A percentile compares a stretch with the other conserved stretches of the same genome.
These are phyloP conservation scores for Ceriops zippeliana DNA, from an alignment of 345 rosid genomes.

Conservation along the genomic window DNA sequence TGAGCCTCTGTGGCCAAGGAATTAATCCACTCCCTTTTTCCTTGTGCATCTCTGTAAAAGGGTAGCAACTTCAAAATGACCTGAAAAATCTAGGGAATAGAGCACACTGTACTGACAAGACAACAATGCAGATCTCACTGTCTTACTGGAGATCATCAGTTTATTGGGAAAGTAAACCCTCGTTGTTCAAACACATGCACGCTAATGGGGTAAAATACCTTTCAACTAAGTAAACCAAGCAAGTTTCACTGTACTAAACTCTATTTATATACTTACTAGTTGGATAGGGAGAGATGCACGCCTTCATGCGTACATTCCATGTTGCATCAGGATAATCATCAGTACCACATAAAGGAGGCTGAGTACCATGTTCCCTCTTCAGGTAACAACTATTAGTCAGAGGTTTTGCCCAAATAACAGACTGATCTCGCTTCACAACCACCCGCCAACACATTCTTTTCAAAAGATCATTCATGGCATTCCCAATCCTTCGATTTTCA, in stretches of 20 bases:
- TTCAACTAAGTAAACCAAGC: too few relatives aligned
- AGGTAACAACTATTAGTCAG: slow-evolving; percentile 75
- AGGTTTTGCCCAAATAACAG: slow-evolving; percentile 93
- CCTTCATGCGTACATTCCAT: slow-evolving; percentile 86
- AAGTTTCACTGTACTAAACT: not conserved
- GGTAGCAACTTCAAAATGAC: not conserved
- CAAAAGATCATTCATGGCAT: slow-evolving; percentile 72
- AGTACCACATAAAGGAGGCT: slow-evolving; percentile 73
- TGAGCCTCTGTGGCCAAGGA: slow-evolving; percentile 90
- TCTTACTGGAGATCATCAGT: too few relatives aligned
- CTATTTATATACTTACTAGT: slow-evolving; percentile 45
- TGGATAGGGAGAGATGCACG: slow-evolving; percentile 85
- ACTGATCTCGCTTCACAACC: slow-evolving; percentile 65
- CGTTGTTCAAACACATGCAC: too few relatives aligned
- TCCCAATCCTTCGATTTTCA: slow-evolving; percentile 78
- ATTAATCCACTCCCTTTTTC: slow-evolving; percentile 74
- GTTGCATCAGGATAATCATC: slow-evolving; percentile 78
- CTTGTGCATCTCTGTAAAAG: slow-evolving; percentile 61
- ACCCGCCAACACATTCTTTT: slow-evolving; percentile 94
- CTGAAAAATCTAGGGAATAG: not conserved
- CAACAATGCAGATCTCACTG: too few relatives aligned
- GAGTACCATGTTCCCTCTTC: slow-evolving; percentile 61
- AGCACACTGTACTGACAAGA: too few relatives aligned
- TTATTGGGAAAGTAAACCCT: too few relatives aligned
- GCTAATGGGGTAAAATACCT: too few relatives aligned